Evolutionary conservation across 305 asterid genomes (phyloP), one percentile per base, ranked within the genome.

Genomic region (Fraxinus xanthoxyloides): DNA sequence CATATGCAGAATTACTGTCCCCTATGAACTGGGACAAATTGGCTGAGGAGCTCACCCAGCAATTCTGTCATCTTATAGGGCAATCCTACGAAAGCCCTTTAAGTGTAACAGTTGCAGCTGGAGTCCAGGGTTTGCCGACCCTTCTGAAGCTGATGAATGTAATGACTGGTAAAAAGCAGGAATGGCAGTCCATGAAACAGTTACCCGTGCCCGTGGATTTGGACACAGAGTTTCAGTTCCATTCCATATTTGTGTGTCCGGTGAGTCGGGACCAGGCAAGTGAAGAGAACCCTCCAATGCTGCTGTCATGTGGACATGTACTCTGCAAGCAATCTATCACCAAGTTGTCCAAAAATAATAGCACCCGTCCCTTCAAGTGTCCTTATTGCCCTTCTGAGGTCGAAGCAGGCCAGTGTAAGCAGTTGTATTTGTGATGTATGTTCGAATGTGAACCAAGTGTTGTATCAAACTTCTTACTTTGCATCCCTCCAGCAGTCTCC

Each of bases 121-220:
- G 79, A 23, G 70, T 48, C 23, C 79, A 76, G 61, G 79, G 69
- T 7, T 51, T 76, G 69, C 79, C 79, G 10, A 76, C 79, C 23
- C 79, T 76, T 76, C 79, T 76, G 69, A 76, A 76, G 69, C 69
- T 76, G 70, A 26, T 46, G 79, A 76, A 76, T 48, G 79, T 76
- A 35, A 76, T 76, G 79, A 51, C 23, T 0, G 12, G 43, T 26
- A 76, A 51, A 59, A 76, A 48, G 38, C 79, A 76, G 69, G 79
- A 76, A 24, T 75, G 79, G 79, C 79, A 40, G 79, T 34, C 79
- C n/a, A 75, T 75, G 79, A 75, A 75, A 43, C 79, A 75, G 61
- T 43, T 75, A 23, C 79, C 79, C 2, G 79, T 75, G 31, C 79
- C 79, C 7, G 61, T 75, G 63, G 79, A 75, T 38, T 75, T 75